Evolutionary conservation across 345 rosid species (phyloP), one percentile per base, ranked within the genome.

Genomic region (Sisymbrium irio): DNA sequence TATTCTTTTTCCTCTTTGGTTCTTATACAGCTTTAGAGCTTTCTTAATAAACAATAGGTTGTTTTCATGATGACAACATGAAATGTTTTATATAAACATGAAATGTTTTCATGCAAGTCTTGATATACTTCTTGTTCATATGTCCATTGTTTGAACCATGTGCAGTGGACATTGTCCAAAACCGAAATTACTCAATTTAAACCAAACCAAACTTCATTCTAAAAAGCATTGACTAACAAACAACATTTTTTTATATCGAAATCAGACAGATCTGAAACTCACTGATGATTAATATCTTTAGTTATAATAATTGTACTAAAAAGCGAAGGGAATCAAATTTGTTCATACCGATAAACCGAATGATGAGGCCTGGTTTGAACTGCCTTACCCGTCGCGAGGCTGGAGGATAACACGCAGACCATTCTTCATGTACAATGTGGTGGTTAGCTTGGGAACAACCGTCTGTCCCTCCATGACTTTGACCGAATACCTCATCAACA

Each of bases 381-480:
- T 13, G 18, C 18, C 32, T 64, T 59, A 72, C 49, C 11, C 46
- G 46, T 47, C 30, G 51, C 92, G 85, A 22, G 85, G 83, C 45
- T 74, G 79, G 22, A 88, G 80, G 19, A 62, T 75, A 42, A 87
- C 88, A 67, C 25, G 53, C 28, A 92, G 44, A 11, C 96, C 91
- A 41, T 90, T 80, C 85, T 88, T 87, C 88, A 85, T 83, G 81
- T 87, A 87, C 17, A 92, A 81, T 28, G 98, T 92, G 2, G 94
- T 88, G 0, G 87, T 86, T 19, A 92, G 70, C 66, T 92, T 92
- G 3, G 92, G 93, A 57, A 72, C 80, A 42, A 82, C 86, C 13
- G 33, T 22, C 17, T 87, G 91, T 42, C 84, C 89, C 47, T 82
- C 72, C 3, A 76, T 82, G 5, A 86, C 88, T 80, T 78, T 65